These are phyloP conservation scores for Clarireedia monteithiana DNA, from an alignment of 2,329 filamentous ascomycete genomes.

Conservation along the genomic window DNA sequence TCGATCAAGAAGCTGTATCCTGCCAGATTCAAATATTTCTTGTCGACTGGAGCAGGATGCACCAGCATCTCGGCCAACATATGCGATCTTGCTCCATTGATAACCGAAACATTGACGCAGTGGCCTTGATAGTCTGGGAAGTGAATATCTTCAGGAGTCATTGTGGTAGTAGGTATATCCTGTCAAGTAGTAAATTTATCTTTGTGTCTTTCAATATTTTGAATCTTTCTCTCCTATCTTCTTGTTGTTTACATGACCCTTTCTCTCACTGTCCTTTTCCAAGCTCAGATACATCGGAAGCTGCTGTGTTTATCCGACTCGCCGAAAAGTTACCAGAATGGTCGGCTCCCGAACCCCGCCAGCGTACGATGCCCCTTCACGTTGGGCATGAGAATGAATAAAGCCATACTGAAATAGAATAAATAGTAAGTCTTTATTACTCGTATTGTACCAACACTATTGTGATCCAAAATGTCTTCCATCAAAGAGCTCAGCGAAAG, in stretches of 20 bases:
- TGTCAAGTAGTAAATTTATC: no score
- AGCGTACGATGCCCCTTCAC: background rate
- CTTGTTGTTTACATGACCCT: no score
- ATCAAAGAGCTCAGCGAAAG: constrained; percentile 3
- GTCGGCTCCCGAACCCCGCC: background rate
- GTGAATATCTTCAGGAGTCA: background rate
- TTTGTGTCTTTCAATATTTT: no score
- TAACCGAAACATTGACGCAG: background rate
- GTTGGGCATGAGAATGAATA: no score
- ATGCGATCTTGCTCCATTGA: background rate
- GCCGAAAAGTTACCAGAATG: no score
- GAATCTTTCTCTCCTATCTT: no score
- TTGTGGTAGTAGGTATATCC: background rate
- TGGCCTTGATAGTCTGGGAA: background rate
- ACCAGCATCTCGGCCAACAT: background rate
- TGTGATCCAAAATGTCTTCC: background rate
- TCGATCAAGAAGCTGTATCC: background rate
- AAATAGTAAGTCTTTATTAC: no score
- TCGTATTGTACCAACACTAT: background rate
- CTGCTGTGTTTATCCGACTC: no score
- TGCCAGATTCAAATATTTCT: background rate
- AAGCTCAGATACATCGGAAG: no score
- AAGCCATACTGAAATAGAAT: no score
- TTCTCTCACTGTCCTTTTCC: no score
- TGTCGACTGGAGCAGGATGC: background rate